phyloP scores from a whole-genome alignment of 1,139 yeast genomes.

The Geotrichum cucujoidarum region DNA sequence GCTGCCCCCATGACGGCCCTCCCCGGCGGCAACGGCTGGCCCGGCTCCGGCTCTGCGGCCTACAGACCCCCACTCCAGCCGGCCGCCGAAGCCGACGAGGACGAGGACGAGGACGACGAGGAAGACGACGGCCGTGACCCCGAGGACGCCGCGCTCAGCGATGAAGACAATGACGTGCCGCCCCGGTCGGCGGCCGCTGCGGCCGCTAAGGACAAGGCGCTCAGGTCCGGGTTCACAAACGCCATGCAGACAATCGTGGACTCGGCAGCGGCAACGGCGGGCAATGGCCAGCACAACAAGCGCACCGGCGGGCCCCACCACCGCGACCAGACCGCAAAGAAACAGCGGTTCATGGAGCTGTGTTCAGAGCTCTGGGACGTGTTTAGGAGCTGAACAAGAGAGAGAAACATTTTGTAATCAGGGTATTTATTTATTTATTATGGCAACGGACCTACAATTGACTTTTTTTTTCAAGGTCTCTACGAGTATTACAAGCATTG shows the following conservation, averaged over 20 bases:
- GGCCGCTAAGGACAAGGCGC: background rate
- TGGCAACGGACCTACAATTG: too few relatives aligned
- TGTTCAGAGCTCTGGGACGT: constrained; percentile 35
- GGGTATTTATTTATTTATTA: background rate
- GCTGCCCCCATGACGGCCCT: constrained; percentile 11
- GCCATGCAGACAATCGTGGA: too few relatives aligned
- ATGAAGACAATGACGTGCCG: constrained; percentile 22
- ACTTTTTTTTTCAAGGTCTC: background rate
- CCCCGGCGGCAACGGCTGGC: background rate
- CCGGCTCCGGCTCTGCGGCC: background rate
- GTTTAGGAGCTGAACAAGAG: too few relatives aligned
- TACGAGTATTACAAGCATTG: background rate
- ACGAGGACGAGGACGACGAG: constrained; percentile 25
- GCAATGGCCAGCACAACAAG: constrained; percentile 24
- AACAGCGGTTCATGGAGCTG: constrained; percentile 29
- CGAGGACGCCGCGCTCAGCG: constrained; percentile 32
- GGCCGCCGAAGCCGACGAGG: constrained; percentile 11
- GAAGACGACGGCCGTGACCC: constrained; percentile 29
- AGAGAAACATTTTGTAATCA: background rate
- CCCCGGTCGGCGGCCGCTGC: background rate
- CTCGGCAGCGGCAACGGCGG: constrained; percentile 17
- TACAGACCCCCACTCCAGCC: background rate
- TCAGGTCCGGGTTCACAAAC: too few relatives aligned
- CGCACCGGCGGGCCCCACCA: constrained; percentile 1
- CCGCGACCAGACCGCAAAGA: constrained; percentile 16